phyloP scores from a whole-genome alignment of 2,329 filamentous ascomycete genomes.

The Botrytis tulipae region DNA sequence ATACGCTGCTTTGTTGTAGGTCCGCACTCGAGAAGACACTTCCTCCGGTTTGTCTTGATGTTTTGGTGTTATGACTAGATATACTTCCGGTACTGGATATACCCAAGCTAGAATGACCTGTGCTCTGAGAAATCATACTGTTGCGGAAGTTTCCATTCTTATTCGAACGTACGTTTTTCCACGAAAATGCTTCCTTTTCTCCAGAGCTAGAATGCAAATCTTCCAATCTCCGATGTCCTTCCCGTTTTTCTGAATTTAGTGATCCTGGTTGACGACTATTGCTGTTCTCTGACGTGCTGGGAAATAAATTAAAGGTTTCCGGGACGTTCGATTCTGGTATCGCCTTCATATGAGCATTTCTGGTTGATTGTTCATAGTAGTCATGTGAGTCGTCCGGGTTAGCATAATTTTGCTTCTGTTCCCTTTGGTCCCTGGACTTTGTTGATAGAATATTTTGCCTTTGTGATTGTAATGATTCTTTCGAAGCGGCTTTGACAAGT shows the following conservation, averaged over 20 bases:
- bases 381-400: conserved; percentile 26
- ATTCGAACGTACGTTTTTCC: conserved; percentile 34
- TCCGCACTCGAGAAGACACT: conserved; percentile 36
- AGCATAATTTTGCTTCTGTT: not conserved
- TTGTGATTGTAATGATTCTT: conserved; percentile 34
- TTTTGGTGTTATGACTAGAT: conserved; percentile 37
- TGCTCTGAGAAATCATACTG: conserved; percentile 8
- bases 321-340: conserved; percentile 33
- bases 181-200: conserved; percentile 28
- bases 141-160: conserved; percentile 8
- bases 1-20: conserved; percentile 36
- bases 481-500: conserved; percentile 32
- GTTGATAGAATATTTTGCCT: conserved; percentile 30
- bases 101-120: conserved; percentile 24
- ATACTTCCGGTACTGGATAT: conserved; percentile 36
- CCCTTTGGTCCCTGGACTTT: conserved; percentile 26
- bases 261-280: not conserved
- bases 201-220: conserved; percentile 6
- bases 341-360: conserved; percentile 29
- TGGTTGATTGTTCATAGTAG: conserved; percentile 32
- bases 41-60: conserved; percentile 33
- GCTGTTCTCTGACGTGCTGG: not conserved
- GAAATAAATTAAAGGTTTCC: conserved; percentile 17
- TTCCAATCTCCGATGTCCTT: conserved; percentile 8
- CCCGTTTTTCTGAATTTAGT: not conserved